phyloP scores from a whole-genome alignment of 139 green algal genomes.

The Coelastrella sp. region DNA sequence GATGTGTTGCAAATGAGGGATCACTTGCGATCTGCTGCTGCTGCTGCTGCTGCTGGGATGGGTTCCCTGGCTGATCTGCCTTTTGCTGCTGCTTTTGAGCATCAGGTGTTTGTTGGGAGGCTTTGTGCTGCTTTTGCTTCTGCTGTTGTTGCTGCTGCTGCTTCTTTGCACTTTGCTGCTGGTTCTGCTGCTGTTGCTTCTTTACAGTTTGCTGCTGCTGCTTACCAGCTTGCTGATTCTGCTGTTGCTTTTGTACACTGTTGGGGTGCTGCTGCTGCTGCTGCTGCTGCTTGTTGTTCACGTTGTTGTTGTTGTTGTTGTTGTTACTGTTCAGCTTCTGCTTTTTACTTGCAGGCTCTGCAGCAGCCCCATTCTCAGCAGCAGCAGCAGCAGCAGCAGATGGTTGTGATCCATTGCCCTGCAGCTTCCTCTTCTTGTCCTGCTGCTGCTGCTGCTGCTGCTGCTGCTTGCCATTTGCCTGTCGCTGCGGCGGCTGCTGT shows the following conservation, averaged over 20 bases:
- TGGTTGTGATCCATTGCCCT: neutral
- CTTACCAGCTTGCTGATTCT: neutral
- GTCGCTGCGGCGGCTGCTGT: neutral
- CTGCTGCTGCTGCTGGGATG: neutral
- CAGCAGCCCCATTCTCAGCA: constrained; percentile 2
- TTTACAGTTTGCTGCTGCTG: neutral
- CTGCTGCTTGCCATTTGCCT: neutral
- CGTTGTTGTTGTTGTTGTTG: neutral
- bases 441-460: constrained; percentile 17
- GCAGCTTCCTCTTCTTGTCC: neutral
- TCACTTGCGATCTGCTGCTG: neutral
- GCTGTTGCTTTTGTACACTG: neutral
- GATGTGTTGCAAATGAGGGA: no score
- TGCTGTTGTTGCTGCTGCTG: constrained; percentile 11
- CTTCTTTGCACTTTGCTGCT: neutral
- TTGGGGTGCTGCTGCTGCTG: neutral
- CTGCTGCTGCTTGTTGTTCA: neutral
- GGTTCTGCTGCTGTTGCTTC: neutral
- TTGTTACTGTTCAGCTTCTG: neutral
- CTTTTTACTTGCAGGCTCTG: neutral
- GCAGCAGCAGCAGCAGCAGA: constrained; percentile 8
- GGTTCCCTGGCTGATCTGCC: no score
- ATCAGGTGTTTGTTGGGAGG: neutral
- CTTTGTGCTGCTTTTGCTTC: neutral
- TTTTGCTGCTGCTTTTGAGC: no score